Base-by-base conservation (phyloP, 257 asterid species). In the Schizonepeta tenuifolia region DNA sequence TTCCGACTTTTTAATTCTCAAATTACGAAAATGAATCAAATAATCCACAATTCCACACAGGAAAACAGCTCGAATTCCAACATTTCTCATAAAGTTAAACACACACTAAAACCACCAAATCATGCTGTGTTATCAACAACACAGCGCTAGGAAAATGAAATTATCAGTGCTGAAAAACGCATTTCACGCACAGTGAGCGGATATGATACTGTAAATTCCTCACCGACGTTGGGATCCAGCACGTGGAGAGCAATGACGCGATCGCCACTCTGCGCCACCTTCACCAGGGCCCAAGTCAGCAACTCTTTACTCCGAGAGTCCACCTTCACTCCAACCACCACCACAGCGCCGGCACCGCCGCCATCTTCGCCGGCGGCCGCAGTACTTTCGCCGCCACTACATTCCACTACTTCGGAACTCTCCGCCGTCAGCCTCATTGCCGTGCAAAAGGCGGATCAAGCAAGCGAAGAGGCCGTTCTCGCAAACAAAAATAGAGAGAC, bases 201-300 rank as follows among this genome's bases (percentile, higher is more conserved):
- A 26, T 12, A 65, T 5, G 26, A 43, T 14, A 50, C 56, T 22
- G 75, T 17, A 53, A 67, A 56, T 50, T 22, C 7, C 86, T 65
- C 72, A 92, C 97, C 97, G n/a, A 86, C 76, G 43, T 73, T 66
- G 15, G 92, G 88, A 87, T 88, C 82, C 65, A 90, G 85, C 38
- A 87, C 73, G 76, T 93, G 98, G 17, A 93, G 79, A 70, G 97
- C 98, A 81, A 93, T 73, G 66, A 93, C 89, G 21, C 86, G 92
- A 81, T 93, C 97, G 58, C 97, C 98, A 46, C 84, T 74, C 79
- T 81, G 81, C 70, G 98, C 97, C 41, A 88, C 85, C 82, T 93
- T 93, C 58, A 93, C 93, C 66, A 90, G 75, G 53, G 96, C 90
- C 97, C 97, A 93, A 21, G 96, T 93, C 62, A 93, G 85, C 81